These are phyloP conservation scores for Talaromyces atroroseus DNA, from an alignment of 2,329 filamentous ascomycete species.

Conservation along the genomic window DNA sequence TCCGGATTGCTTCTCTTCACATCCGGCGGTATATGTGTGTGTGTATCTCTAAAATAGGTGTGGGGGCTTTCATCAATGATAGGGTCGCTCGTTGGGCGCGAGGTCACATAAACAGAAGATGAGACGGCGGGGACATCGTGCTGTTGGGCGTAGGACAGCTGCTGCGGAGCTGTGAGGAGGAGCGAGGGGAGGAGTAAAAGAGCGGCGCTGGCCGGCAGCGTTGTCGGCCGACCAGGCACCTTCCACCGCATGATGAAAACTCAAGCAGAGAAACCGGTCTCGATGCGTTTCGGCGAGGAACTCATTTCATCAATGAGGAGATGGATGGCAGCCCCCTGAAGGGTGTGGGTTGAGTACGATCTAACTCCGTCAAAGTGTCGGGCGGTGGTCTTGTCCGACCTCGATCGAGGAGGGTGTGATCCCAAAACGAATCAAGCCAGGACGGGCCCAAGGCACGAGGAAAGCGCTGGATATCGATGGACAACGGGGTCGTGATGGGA, in stretches of 20 bases:
- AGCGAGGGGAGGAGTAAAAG: slow-evolving; percentile 56
- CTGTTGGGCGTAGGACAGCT: slow-evolving; percentile 41
- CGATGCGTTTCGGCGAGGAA: slow-evolving; percentile 12
- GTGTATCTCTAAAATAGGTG: slow-evolving; percentile 18
- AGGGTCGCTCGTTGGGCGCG: slow-evolving; percentile 19
- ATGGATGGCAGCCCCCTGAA: not conserved
- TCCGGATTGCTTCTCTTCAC: slow-evolving; percentile 27
- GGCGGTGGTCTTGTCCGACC: not conserved
- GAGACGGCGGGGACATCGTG: slow-evolving; percentile 13
- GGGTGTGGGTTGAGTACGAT: not conserved
- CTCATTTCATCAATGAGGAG: slow-evolving; percentile 12
- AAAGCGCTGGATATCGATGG: not conserved
- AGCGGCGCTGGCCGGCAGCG: slow-evolving; percentile 53
- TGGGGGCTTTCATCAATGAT: slow-evolving; percentile 16
- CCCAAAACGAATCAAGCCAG: not conserved
- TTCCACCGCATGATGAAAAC: slow-evolving; percentile 56
- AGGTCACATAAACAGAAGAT: slow-evolving; percentile 8
- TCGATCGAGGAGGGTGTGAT: not conserved
- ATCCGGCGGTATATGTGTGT: slow-evolving; percentile 20
- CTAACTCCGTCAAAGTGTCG: not conserved
- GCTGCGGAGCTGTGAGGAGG: slow-evolving; percentile 56
- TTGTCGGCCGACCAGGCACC: slow-evolving; percentile 54
- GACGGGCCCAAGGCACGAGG: not conserved
- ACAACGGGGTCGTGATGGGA: no score
- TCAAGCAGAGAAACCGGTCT: slow-evolving; percentile 13